Evolutionary conservation across 331 rosid genomes (phyloP), one percentile per base, ranked within the genome.

Genomic region (Malus hybrid): DNA sequence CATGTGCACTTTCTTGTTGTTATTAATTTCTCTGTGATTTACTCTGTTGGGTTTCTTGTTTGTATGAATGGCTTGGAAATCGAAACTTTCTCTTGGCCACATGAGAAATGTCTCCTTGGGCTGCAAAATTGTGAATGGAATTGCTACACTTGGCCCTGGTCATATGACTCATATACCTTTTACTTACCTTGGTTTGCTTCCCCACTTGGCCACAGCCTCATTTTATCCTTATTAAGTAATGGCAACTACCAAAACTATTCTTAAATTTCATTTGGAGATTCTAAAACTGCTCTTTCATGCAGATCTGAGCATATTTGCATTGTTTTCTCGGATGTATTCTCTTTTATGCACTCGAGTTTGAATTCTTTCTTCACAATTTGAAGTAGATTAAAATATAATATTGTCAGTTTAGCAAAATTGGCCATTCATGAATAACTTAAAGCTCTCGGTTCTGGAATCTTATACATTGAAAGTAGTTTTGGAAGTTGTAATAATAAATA

Each of bases 61-160:
- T 65, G 52, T 69, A 70, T 86, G 72, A 83, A 76, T 76, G 4
- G 76, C 79, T 89, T 81, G 91, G 90, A 83, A 87, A 62, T 80
- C 73, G 86, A 80, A 78, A 52, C 71, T 59, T 62, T 77, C 50
- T 33, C 76, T 66, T 79, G 57, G 65, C 57, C 75, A 82, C 83
- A 67, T 76, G 84, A 71, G 79, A 85, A 56, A 81, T 86, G 84
- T 84, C 78, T 72, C 82, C 77, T 88, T 81, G 87, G 84, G 80
- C 76, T 75, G 70, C 85, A 75, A 54, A 66, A 77, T 76, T 54
- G 71, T 72, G n/a, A 1, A 66, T 22, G 50, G 24, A 31, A 19
- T 28, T 7, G 28, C 27, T 60, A 27, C 7, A 5, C 64, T 36
- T 24, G 12, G n/a, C 28, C 22, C 6, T 36, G 57, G 42, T 72